Conservation (phyloP, 345 rosid species). For the Leavenworthia alabamica region DNA sequence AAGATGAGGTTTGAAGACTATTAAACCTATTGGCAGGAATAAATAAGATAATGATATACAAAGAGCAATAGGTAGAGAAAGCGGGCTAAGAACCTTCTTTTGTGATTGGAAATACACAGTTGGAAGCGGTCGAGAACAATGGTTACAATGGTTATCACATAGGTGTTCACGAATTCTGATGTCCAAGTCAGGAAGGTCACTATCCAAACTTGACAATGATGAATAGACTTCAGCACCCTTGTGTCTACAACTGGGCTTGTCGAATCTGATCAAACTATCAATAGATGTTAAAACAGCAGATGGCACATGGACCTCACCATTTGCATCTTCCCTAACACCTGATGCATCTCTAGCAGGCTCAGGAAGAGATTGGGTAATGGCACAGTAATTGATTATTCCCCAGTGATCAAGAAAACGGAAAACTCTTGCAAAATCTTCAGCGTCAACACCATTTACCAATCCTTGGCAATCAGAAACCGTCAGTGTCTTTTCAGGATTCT, state of each 20-base stretch:
- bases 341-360: conserved; percentile 52
- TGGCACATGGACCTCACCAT: conserved; percentile 90
- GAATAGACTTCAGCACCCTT: conserved; percentile 67
- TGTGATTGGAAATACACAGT: conserved; percentile 70
- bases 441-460: conserved; percentile 44
- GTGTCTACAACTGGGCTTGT: conserved; percentile 83
- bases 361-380: conserved; percentile 36
- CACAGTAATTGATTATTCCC: conserved; percentile 96
- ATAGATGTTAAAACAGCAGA: conserved; percentile 87
- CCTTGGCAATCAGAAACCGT: conserved; percentile 68
- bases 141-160: conserved; percentile 64
- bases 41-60: conserved; percentile 4
- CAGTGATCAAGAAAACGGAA: conserved; percentile 94
- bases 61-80: conserved; percentile 1
- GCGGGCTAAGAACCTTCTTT: conserved; percentile 58
- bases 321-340: conserved; percentile 73
- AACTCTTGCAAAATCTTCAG: conserved; percentile 72
- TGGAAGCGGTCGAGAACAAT: conserved; percentile 70
- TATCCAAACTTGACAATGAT: conserved; percentile 40
- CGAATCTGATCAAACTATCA: conserved; percentile 96
- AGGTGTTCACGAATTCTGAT: conserved; percentile 78
- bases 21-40: background rate
- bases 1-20: background rate
- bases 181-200: conserved; percentile 71
- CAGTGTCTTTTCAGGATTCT: conserved; percentile 68